phyloP scores from a whole-genome alignment of 2,329 filamentous ascomycete species.

The Macrophomina pseudophaseolina region DNA sequence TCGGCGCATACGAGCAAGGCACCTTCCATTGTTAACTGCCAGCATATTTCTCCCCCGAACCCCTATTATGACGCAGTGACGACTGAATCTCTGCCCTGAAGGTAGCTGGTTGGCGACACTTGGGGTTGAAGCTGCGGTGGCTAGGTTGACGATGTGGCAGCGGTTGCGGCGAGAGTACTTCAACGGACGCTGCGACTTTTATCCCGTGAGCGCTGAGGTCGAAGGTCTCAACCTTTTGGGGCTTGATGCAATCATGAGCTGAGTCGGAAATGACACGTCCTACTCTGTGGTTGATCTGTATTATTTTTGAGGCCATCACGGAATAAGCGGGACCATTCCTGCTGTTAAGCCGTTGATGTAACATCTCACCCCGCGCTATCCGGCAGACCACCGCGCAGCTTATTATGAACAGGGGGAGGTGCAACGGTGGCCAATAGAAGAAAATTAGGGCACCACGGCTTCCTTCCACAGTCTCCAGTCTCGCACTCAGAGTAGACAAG shows the following conservation, averaged over 20 bases:
- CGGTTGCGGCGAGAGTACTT: too few relatives aligned
- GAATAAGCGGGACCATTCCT: not conserved
- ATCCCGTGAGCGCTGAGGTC: too few relatives aligned
- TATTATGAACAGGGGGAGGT: too few relatives aligned
- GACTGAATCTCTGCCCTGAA: conserved; percentile 34
- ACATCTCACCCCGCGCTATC: too few relatives aligned
- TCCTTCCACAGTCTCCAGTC: too few relatives aligned
- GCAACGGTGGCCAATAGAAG: too few relatives aligned
- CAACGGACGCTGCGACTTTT: too few relatives aligned
- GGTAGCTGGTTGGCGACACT: not conserved
- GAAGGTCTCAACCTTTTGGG: too few relatives aligned
- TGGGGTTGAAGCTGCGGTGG: not conserved
- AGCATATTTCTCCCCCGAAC: conserved; percentile 36
- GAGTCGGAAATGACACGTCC: not conserved
- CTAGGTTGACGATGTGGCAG: too few relatives aligned
- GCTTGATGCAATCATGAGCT: not conserved
- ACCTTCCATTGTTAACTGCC: conserved; percentile 23
- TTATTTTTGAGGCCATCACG: not conserved
- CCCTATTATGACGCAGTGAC: conserved; percentile 41
- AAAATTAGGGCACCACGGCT: too few relatives aligned
- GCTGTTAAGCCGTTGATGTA: not conserved
- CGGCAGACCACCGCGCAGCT: too few relatives aligned
- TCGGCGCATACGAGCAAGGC: conserved; percentile 32
- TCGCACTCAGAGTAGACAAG: too few relatives aligned
- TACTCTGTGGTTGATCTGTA: not conserved